Percentiles rank a stretch among this genome's conserved stretches.
These are phyloP conservation scores for Boletus reticulatus DNA, from an alignment of 768 basidiomycete species.

Conservation along the genomic window DNA sequence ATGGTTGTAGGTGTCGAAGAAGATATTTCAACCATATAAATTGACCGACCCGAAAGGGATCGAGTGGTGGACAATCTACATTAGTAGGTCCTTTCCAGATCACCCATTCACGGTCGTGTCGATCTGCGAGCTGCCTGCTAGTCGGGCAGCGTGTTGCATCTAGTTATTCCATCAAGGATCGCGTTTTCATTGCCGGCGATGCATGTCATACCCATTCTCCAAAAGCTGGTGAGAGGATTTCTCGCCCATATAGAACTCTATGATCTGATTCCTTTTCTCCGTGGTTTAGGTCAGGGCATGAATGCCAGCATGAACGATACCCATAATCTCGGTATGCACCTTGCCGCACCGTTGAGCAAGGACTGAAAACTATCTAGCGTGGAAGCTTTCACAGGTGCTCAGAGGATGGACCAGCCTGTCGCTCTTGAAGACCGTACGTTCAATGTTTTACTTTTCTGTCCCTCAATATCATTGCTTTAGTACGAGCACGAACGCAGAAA, in stretches of 20 bases:
- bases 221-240: slow-evolving; percentile 48
- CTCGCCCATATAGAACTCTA: neutral
- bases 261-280: neutral
- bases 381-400: slow-evolving; percentile 49
- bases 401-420: slow-evolving; percentile 38
- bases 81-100: slow-evolving; percentile 40
- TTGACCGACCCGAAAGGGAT: slow-evolving; percentile 47
- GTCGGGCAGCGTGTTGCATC: slow-evolving; percentile 77
- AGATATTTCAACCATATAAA: slow-evolving; percentile 54
- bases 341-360: slow-evolving; percentile 31
- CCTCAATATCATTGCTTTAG: slow-evolving; percentile 31
- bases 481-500: slow-evolving; percentile 67
- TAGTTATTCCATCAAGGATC: slow-evolving; percentile 54
- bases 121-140: slow-evolving; percentile 17
- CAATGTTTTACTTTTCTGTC: neutral
- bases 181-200: slow-evolving; percentile 77
- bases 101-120: neutral
- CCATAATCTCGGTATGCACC: slow-evolving; percentile 56
- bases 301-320: slow-evolving; percentile 76
- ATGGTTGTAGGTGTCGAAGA: slow-evolving; percentile 46
- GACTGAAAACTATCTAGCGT: slow-evolving; percentile 45
- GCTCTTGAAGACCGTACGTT: slow-evolving; percentile 41
- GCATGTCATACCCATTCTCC: slow-evolving; percentile 71
- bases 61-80: slow-evolving; percentile 76
- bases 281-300: slow-evolving; percentile 64